Conservation (phyloP, 352 stramenopile species). For the Phytopythium chamaehyphon region DNA sequence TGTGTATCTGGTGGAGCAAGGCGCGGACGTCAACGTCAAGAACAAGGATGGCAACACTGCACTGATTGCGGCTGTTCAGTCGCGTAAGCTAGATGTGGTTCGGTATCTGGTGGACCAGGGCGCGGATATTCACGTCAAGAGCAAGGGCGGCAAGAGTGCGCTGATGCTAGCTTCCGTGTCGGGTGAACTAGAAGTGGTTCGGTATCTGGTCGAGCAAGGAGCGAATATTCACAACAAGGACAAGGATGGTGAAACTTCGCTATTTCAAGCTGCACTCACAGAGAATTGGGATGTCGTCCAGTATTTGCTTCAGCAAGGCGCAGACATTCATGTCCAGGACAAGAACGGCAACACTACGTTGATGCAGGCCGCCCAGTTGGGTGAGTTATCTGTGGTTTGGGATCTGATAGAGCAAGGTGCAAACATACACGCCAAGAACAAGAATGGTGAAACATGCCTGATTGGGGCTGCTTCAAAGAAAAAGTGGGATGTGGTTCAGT, state of each 20-base stretch:
- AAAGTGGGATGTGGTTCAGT: no score
- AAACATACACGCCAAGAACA: no score
- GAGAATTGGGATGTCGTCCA: neutral
- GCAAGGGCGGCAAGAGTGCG: neutral
- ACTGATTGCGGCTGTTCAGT: neutral
- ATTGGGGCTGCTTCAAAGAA: no score
- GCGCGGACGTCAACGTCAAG: no score
- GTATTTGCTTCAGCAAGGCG: no score
- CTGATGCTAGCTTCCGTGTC: neutral
- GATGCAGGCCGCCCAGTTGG: no score
- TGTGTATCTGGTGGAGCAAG: no score
- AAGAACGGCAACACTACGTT: no score
- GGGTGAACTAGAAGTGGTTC: neutral
- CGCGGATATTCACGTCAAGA: neutral
- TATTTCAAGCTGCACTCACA: neutral
- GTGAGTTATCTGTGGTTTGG: no score
- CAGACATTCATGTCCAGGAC: no score
- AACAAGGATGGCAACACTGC: neutral
- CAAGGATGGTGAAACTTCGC: neutral
- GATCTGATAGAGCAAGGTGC: no score
- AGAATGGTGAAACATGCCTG: no score
- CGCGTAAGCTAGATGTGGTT: neutral
- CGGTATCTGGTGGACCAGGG: neutral
- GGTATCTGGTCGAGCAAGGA: neutral
- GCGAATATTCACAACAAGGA: neutral